Base-by-base conservation (phyloP, 2,329 filamentous ascomycete species). In the Peltaster fructicola region DNA sequence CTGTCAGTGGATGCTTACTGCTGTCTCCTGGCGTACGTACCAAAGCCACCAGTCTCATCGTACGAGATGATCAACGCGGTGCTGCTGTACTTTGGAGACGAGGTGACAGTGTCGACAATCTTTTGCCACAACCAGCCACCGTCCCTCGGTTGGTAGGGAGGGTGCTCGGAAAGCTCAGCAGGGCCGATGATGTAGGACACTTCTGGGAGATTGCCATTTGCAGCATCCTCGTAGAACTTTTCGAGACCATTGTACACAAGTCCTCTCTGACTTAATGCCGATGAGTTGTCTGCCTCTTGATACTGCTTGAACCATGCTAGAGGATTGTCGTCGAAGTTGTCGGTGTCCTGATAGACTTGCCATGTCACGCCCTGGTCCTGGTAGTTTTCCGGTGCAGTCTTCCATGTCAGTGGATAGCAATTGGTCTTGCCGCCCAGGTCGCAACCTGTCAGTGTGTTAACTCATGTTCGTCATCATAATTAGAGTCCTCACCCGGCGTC, bases 361-460 rank as follows among this genome's bases (percentile, higher is more conserved):
- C 63, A 66, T 1, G 15, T 25, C 7, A 37, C 31, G 14, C 53
- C 11, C 59, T 53, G 9, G 54, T 59, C 37, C 61, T 65, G 37
- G 61, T 61, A 29, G 61, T 53, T 29, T 57, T 62, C 2, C 51
- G 22, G 57, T 52, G 7, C 53, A 49, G 33, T 38, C 25, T 61
- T 60, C 62, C 62, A 66, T 29, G 60, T 59, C 10, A 65, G 45
- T 0, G 62, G 62, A 23, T 62, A 63, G 37, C 61, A 65, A 37
- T 61, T 62, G 23, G 64, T 47, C 16, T 53, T 43, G 2, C 36
- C 3, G 23, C 35, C 10, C 19, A 11, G 10, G 14, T 60, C 56
- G 25, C 61, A 65, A 9, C 54, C 55, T 61, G 53, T 9, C 57
- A n/a, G n/a, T n/a, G n/a, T 58, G 35, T 63, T 63, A 36, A 63